These are phyloP conservation scores for Tubosaeta sp. DNA, from an alignment of 768 basidiomycete genomes.

Conservation along the genomic window DNA sequence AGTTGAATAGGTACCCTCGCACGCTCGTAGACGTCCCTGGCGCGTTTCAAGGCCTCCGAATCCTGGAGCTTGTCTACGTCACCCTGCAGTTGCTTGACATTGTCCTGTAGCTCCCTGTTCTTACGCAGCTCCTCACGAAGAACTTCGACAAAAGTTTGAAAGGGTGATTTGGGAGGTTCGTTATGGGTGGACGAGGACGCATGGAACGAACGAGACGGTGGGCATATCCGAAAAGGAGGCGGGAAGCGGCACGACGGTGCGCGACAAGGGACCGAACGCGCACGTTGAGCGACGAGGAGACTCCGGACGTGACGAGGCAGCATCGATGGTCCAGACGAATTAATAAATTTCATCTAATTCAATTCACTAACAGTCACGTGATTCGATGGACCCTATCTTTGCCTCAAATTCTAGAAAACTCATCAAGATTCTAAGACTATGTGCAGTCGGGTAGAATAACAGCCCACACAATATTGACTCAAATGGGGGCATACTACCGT, in stretches of 20 bases:
- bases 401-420: too few species aligned
- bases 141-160: conserved; percentile 94
- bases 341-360: conserved; percentile 8
- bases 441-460: too few species aligned
- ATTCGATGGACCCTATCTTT: too few species aligned
- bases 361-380: conserved; percentile 7
- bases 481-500: too few species aligned
- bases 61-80: conserved; percentile 98
- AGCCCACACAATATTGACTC: too few species aligned
- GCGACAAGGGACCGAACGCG: conserved; percentile 14
- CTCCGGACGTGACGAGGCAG: conserved; percentile 46
- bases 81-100: conserved; percentile 95
- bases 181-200: conserved; percentile 57
- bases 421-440: too few species aligned
- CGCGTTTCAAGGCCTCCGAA: conserved; percentile 91
- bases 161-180: conserved; percentile 85
- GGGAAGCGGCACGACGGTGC: conserved; percentile 13
- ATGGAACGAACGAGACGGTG: conserved; percentile 46
- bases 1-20: conserved; percentile 66
- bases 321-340: conserved; percentile 27
- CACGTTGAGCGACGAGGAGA: conserved; percentile 29
- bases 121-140: conserved; percentile 89
- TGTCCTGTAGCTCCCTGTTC: conserved; percentile 92
- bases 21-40: conserved; percentile 87
- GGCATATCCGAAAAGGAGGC: conserved; percentile 30